These are phyloP conservation scores for Chaetothyriales sp. DNA, from an alignment of 2,329 filamentous ascomycete species.

Conservation along the genomic window DNA sequence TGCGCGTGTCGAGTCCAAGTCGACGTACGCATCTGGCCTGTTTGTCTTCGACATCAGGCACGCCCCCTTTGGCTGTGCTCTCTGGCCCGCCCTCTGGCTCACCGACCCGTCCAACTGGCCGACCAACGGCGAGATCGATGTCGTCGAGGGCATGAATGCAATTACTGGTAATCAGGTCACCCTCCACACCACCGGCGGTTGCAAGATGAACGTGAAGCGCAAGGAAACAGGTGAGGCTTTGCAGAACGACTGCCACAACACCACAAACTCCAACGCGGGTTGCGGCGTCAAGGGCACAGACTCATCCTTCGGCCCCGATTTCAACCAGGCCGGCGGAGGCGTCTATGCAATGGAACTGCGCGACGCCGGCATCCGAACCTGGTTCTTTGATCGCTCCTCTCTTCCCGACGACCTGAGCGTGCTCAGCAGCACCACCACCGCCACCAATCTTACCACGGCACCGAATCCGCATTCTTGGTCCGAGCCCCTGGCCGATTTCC, in stretches of 20 bases:
- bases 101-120: conserved; percentile 39
- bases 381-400: conserved; percentile 34
- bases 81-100: conserved; percentile 53
- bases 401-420: conserved; percentile 32
- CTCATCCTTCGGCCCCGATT: conserved; percentile 33
- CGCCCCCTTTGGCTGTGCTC: conserved; percentile 57
- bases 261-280: conserved; percentile 22
- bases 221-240: conserved; percentile 36
- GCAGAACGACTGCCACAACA: conserved; percentile 34
- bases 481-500: conserved; percentile 35
- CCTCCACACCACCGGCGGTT: conserved; percentile 33
- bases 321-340: conserved; percentile 41
- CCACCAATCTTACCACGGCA: conserved; percentile 25
- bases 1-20: conserved; percentile 56
- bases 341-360: conserved; percentile 68
- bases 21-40: conserved; percentile 48
- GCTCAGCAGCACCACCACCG: conserved; percentile 13
- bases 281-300: conserved; percentile 27
- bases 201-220: conserved; percentile 17
- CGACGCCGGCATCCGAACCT: conserved; percentile 53
- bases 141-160: conserved; percentile 37
- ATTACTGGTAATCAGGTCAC: conserved; percentile 29
- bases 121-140: conserved; percentile 33
- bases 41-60: conserved; percentile 59
- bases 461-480: conserved; percentile 34